Conservation (phyloP, 805 yeast species). For the Jamesozyma gamospora region DNA sequence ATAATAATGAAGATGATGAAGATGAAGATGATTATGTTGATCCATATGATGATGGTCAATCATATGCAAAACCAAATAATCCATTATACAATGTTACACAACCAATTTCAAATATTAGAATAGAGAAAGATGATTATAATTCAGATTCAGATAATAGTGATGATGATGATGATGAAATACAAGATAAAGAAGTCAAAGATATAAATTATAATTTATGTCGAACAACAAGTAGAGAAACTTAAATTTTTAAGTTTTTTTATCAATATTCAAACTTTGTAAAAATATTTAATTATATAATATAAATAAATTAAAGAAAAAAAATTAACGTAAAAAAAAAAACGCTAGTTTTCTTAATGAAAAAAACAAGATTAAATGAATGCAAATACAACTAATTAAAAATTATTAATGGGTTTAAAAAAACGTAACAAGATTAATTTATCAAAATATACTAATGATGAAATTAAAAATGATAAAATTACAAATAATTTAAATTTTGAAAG, state of each 20-base stretch:
- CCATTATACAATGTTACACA: constrained; percentile 42
- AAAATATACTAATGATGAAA: neutral
- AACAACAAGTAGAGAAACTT: constrained; percentile 10
- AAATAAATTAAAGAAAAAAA: neutral
- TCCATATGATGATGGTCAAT: constrained; percentile 73
- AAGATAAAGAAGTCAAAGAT: constrained; percentile 22
- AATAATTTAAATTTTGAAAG: neutral
- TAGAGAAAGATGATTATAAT: constrained; percentile 11
- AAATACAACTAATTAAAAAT: neutral
- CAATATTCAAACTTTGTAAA: neutral
- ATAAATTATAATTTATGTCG: constrained; percentile 24
- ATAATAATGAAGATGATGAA: constrained; percentile 1
- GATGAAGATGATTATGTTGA: constrained; percentile 66
- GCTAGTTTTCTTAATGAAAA: no score
- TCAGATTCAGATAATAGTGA: constrained; percentile 6
- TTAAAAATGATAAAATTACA: neutral
- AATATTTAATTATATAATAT: neutral
- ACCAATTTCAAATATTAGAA: constrained; percentile 30
- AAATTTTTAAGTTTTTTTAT: no score
- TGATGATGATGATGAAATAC: constrained; percentile 5
- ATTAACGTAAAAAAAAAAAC: neutral
- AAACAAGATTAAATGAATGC: no score
- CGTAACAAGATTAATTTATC: constrained; percentile 8
- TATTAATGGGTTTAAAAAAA: constrained; percentile 1
- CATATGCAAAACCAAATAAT: constrained; percentile 52